Percentiles rank a stretch among this genome's conserved stretches.
Conservation (phyloP, 2,329 filamentous ascomycete genomes). For the Cladorrhinum sp. region DNA sequence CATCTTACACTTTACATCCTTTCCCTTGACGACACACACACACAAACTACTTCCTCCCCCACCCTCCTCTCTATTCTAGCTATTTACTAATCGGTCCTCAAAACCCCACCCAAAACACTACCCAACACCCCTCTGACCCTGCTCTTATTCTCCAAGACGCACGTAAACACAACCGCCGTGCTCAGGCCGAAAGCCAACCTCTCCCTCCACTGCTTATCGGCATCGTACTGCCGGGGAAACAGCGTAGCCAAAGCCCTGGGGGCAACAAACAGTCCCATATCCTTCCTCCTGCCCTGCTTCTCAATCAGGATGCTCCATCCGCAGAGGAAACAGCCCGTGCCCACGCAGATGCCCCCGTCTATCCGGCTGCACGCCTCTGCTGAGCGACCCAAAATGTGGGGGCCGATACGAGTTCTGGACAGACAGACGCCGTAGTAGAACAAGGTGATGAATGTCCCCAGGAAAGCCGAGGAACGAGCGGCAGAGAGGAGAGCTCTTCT, state of each 20-base stretch:
- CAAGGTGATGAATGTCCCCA: slow-evolving; percentile 71
- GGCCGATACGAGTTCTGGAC: slow-evolving; percentile 69
- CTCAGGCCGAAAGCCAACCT: slow-evolving; percentile 63
- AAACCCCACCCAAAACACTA: slow-evolving; percentile 51
- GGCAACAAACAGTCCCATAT: slow-evolving; percentile 77
- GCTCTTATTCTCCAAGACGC: slow-evolving; percentile 58
- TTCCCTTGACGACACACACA: neutral
- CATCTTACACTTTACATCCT: neutral
- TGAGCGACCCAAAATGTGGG: slow-evolving; percentile 59
- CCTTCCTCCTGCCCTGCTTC: slow-evolving; percentile 61
- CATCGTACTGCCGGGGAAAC: slow-evolving; percentile 65
- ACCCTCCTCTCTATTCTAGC: neutral
- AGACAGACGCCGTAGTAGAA: slow-evolving; percentile 88
- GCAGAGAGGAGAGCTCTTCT: slow-evolving; percentile 56
- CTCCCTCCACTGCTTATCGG: slow-evolving; percentile 65
- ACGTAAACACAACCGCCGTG: slow-evolving; percentile 67
- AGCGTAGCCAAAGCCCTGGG: slow-evolving; percentile 74
- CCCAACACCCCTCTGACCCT: slow-evolving; percentile 69
- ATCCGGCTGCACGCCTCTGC: slow-evolving; percentile 47
- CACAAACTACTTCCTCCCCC: neutral
- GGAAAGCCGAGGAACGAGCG: slow-evolving; percentile 69
- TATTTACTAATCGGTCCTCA: neutral
- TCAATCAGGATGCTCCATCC: slow-evolving; percentile 81
- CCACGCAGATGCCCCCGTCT: slow-evolving; percentile 66
- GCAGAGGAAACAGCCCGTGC: slow-evolving; percentile 69